These are phyloP conservation scores for Crithidia expoeki DNA, from an alignment of 208 protist species.

Conservation along the genomic window DNA sequence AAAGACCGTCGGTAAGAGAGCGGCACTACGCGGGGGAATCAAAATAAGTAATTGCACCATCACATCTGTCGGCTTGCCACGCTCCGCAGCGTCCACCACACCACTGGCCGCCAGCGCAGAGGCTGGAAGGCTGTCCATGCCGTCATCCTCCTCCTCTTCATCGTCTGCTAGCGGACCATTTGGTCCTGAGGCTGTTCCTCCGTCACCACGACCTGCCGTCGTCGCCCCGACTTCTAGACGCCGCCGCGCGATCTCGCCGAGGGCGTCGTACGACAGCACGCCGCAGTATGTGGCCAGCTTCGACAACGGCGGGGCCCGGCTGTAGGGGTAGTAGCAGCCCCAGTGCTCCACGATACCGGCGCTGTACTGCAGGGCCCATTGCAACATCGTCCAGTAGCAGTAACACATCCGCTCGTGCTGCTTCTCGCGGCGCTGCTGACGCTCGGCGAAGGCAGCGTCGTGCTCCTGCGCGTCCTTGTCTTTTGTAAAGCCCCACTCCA, in stretches of 20 bases:
- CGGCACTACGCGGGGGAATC: constrained; percentile 58
- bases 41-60: constrained; percentile 84
- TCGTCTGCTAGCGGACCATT: neutral
- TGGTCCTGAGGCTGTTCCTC: neutral
- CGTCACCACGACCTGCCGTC: constrained; percentile 1
- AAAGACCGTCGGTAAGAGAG: constrained; percentile 68
- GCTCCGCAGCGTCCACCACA: constrained; percentile 32
- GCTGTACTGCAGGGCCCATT: constrained; percentile 91
- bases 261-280: constrained; percentile 68
- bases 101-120: neutral
- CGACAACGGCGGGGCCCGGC: constrained; percentile 64
- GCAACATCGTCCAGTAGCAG: constrained; percentile 92
- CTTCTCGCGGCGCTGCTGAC: constrained; percentile 50
- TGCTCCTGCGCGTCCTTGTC: constrained; percentile 10
- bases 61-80: constrained; percentile 66
- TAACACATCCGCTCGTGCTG: constrained; percentile 70
- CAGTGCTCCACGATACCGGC: constrained; percentile 84
- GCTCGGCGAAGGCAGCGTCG: constrained; percentile 40
- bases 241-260: constrained; percentile 59
- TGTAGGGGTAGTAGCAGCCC: constrained; percentile 89
- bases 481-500: constrained; percentile 38
- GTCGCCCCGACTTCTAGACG: constrained; percentile 19
- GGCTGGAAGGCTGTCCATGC: constrained; percentile 25
- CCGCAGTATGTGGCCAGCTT: constrained; percentile 83
- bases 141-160: constrained; percentile 36